These are phyloP conservation scores for Eucalyptus albens DNA, from an alignment of 345 rosid genomes.

Conservation along the genomic window DNA sequence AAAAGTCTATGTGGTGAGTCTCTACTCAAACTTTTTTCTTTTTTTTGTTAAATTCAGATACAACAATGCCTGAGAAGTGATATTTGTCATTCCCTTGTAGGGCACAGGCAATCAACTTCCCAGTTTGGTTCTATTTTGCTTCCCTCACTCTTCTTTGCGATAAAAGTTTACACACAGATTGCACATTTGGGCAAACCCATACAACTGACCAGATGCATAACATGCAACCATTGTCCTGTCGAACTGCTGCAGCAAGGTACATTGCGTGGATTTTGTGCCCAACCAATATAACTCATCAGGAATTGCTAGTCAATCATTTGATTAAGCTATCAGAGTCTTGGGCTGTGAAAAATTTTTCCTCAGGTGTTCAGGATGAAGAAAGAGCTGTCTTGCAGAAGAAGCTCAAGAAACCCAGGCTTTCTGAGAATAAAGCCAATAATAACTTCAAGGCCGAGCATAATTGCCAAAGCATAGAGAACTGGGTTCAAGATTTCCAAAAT, in stretches of 20 bases:
- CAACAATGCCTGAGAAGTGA: neutral
- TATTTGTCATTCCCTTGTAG: slow-evolving; percentile 20
- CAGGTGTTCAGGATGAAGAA: slow-evolving; percentile 4
- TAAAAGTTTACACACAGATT: slow-evolving; percentile 3
- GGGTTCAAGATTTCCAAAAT: slow-evolving; percentile 42
- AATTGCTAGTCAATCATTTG: slow-evolving; percentile 27
- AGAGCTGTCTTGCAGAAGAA: slow-evolving; percentile 15
- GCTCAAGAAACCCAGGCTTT: slow-evolving; percentile 22
- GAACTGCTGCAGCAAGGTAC: slow-evolving; percentile 50
- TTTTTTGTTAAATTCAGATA: neutral
- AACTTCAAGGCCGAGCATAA: slow-evolving; percentile 1
- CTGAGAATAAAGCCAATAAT: neutral
- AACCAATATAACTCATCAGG: slow-evolving; percentile 24
- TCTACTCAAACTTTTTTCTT: neutral
- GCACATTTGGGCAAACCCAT: neutral
- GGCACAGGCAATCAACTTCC: slow-evolving; percentile 75
- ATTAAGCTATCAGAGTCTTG: slow-evolving; percentile 36
- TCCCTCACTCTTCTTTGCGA: slow-evolving; percentile 38
- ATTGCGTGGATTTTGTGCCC: slow-evolving; percentile 68
- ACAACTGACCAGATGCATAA: slow-evolving; percentile 3
- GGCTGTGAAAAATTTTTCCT: slow-evolving; percentile 11
- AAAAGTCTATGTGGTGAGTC: slow-evolving; percentile 56
- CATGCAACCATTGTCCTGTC: slow-evolving; percentile 1
- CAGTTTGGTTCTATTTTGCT: slow-evolving; percentile 75
- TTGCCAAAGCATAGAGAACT: slow-evolving; percentile 13